Conservation (phyloP, 345 rosid genomes). For the Eucalyptus curtisii region DNA sequence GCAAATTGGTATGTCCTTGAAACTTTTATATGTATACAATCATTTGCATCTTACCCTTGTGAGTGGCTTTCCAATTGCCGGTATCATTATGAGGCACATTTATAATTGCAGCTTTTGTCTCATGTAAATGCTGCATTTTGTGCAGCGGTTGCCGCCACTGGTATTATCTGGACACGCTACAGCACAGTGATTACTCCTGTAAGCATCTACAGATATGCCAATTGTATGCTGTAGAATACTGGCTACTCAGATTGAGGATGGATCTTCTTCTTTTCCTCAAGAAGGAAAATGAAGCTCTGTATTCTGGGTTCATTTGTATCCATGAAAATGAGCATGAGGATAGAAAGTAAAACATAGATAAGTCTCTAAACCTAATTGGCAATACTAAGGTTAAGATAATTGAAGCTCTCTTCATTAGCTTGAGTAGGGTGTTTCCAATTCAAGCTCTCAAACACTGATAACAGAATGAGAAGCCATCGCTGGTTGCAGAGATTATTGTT, state of each 20-base stretch:
- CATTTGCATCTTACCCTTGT: background rate
- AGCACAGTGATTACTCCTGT: conserved; percentile 84
- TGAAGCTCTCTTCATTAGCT: background rate
- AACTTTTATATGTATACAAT: background rate
- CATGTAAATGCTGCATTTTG: background rate
- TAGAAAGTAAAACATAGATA: background rate
- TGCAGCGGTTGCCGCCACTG: conserved; percentile 69
- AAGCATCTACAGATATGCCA: conserved; percentile 5
- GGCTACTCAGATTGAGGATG: background rate
- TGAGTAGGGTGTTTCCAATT: background rate
- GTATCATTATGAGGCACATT: background rate
- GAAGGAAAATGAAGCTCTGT: background rate
- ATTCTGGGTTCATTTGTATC: background rate
- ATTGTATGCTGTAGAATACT: background rate
- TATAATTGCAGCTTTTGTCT: background rate
- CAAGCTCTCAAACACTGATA: background rate
- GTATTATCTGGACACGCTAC: conserved; percentile 73
- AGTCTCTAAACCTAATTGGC: background rate
- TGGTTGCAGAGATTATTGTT: background rate
- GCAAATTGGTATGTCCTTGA: conserved; percentile 43
- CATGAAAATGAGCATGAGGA: background rate
- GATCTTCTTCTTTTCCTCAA: background rate
- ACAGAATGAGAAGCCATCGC: background rate
- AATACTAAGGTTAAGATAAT: background rate
- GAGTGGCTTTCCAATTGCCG: background rate